Conservation (phyloP, 352 stramenopile genomes). For the Phytophthora citricola region DNA sequence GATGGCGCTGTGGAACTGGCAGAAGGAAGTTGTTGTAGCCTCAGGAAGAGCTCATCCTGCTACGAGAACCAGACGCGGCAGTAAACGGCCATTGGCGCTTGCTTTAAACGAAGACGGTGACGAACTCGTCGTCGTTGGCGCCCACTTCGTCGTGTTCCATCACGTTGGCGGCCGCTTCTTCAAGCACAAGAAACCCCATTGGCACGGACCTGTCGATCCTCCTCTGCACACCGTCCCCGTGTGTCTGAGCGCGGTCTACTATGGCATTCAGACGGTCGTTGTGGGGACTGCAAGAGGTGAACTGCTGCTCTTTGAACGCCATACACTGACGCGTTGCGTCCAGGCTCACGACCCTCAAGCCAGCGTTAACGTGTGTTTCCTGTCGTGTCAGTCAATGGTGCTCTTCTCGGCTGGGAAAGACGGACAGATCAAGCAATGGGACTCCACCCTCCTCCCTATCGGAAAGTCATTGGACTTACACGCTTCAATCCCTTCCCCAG, state of each 20-base stretch:
- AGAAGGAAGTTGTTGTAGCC: constrained; percentile 60
- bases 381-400: constrained; percentile 76
- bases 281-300: constrained; percentile 70
- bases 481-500: constrained; percentile 14
- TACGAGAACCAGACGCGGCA: constrained; percentile 19
- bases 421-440: constrained; percentile 82
- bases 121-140: constrained; percentile 68
- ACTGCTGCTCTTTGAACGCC: constrained; percentile 74
- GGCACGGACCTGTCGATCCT: constrained; percentile 30
- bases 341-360: constrained; percentile 63
- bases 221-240: constrained; percentile 54
- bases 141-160: constrained; percentile 72
- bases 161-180: constrained; percentile 63
- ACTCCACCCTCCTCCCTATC: constrained; percentile 78
- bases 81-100: constrained; percentile 55
- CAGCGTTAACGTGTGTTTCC: constrained; percentile 61
- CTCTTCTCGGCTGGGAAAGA: constrained; percentile 84
- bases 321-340: constrained; percentile 56
- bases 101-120: constrained; percentile 74
- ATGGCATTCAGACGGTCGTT: constrained; percentile 58
- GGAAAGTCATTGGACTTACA: constrained; percentile 73
- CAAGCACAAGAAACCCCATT: constrained; percentile 72
- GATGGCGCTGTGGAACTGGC: constrained; percentile 88
- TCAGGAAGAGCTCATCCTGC: constrained; percentile 56
- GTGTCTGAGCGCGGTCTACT: constrained; percentile 65